Evolutionary conservation across 768 basidiomycete species (phyloP).

Genomic region (Mycena amicta): DNA sequence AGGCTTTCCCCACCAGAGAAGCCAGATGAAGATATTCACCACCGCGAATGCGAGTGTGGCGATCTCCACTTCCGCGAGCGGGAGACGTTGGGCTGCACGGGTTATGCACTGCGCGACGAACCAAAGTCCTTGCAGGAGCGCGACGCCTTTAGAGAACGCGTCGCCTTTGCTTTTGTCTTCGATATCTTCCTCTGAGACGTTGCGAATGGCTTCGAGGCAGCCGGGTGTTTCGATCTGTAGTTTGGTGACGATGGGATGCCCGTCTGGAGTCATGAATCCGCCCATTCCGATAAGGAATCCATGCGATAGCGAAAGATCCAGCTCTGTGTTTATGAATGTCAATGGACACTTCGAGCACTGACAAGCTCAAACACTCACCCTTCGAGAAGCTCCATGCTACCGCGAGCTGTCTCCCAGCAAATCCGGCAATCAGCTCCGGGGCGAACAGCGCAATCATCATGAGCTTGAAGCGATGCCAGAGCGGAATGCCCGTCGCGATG

Average conservation of each 20-base stretch:
- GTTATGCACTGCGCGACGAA: constrained; percentile 35
- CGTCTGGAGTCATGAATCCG: constrained; percentile 22
- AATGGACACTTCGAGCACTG: background rate
- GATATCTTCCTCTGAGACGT: constrained; percentile 18
- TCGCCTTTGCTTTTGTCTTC: constrained; percentile 35
- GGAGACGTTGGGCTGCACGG: constrained; percentile 26
- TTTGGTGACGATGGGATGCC: background rate
- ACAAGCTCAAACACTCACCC: too few relatives aligned
- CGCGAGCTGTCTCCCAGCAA: constrained; percentile 14
- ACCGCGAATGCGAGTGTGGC: constrained; percentile 36
- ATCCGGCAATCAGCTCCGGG: constrained; percentile 23
- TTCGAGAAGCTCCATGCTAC: constrained; percentile 7
- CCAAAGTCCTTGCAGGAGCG: constrained; percentile 37
- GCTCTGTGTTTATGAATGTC: background rate
- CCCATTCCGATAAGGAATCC: constrained; percentile 25
- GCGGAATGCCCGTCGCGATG: background rate
- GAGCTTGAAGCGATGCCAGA: constrained; percentile 13
- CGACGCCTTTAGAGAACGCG: constrained; percentile 34
- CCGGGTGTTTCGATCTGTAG: background rate
- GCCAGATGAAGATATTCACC: constrained; percentile 33
- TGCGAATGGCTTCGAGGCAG: constrained; percentile 1
- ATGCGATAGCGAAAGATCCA: constrained; percentile 12
- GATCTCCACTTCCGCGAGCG: constrained; percentile 38
- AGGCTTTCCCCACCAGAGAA: constrained; percentile 44
- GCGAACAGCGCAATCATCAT: constrained; percentile 15